A percentile compares a stretch with the other conserved stretches of the same genome.
phyloP scores from a whole-genome alignment of 2,329 filamentous ascomycete genomes.

The Penicillium decumbens region DNA sequence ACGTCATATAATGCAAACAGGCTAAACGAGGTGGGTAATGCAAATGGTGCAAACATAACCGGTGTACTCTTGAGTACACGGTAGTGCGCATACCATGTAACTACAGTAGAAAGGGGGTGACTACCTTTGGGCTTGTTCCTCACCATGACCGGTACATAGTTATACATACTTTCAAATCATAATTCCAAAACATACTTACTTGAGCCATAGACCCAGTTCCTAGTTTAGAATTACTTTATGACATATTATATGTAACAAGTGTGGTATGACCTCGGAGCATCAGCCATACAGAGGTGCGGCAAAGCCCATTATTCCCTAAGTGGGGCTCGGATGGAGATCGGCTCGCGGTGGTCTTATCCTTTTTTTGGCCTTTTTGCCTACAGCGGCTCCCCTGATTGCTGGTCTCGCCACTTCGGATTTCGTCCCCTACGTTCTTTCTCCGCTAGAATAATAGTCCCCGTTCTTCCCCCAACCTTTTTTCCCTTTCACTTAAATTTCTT shows the following conservation, averaged over 20 bases:
- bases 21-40: not conserved
- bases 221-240: too few species aligned
- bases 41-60: slow-evolving; percentile 2
- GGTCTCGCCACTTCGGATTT: slow-evolving; percentile 36
- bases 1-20: slow-evolving; percentile 12
- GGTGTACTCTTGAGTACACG: not conserved
- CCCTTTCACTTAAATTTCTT: not conserved
- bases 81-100: not conserved
- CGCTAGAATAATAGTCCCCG: not conserved
- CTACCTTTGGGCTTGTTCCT: too few species aligned
- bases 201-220: too few species aligned
- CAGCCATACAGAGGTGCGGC: slow-evolving; percentile 10
- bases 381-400: slow-evolving; percentile 1
- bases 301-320: slow-evolving; percentile 11
- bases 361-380: not conserved
- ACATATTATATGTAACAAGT: not conserved
- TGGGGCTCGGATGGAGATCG: slow-evolving; percentile 28
- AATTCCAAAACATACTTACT: too few species aligned
- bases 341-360: slow-evolving; percentile 18
- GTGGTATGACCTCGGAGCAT: slow-evolving; percentile 1
- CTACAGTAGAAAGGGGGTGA: not conserved
- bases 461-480: not conserved
- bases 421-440: slow-evolving; percentile 10
- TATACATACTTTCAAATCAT: too few species aligned
- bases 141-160: too few species aligned